Percentiles rank a stretch among this genome's conserved stretches.
Conservation (phyloP, 2,329 filamentous ascomycete genomes). For the Epichloe typhina region DNA sequence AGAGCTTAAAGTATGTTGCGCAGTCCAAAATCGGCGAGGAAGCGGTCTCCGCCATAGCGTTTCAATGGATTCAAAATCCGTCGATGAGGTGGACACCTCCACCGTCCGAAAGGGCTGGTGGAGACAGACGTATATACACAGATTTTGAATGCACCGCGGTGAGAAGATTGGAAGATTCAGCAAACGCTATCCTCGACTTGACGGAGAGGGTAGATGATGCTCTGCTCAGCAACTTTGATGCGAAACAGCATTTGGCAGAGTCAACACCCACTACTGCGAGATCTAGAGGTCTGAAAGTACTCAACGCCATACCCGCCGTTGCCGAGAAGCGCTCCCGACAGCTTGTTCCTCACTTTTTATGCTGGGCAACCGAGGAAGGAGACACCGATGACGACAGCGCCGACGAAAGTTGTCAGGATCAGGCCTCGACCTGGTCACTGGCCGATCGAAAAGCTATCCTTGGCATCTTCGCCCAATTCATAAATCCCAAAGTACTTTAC, state of each 20-base stretch:
- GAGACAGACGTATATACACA: constrained; percentile 34
- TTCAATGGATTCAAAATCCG: constrained; percentile 59
- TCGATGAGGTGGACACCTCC: constrained; percentile 41
- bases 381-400: constrained; percentile 22
- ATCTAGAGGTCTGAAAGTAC: constrained; percentile 65
- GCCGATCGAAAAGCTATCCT: constrained; percentile 78
- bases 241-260: constrained; percentile 42
- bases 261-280: constrained; percentile 45
- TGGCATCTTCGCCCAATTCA: constrained; percentile 68
- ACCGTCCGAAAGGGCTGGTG: constrained; percentile 18
- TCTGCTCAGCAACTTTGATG: constrained; percentile 51
- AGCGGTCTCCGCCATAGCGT: constrained; percentile 55
- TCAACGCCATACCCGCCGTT: constrained; percentile 58
- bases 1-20: constrained; percentile 62
- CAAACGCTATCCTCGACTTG: constrained; percentile 37
- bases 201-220: constrained; percentile 40
- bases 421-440: constrained; percentile 47
- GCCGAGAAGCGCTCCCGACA: constrained; percentile 78
- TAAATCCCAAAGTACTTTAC: constrained; percentile 75
- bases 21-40: constrained; percentile 60
- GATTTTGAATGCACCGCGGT: constrained; percentile 82
- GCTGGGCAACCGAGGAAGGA: constrained; percentile 54
- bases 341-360: constrained; percentile 74
- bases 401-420: constrained; percentile 20
- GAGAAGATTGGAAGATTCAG: constrained; percentile 39